Evolutionary conservation across 257 asterid genomes (phyloP).

Genomic region (Leonotis leonurus): DNA sequence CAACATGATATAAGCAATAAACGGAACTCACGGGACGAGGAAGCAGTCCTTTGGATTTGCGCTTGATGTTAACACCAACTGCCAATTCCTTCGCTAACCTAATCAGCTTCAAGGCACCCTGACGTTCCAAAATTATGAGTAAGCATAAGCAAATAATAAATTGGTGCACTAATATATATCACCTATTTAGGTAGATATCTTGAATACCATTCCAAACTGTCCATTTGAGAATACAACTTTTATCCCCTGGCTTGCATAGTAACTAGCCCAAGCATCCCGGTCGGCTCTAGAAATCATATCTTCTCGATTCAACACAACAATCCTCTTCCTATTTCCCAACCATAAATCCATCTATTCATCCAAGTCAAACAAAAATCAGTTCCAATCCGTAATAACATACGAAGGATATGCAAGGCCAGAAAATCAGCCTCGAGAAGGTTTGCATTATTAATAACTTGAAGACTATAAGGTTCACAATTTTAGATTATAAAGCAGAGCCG

Average conservation of each 20-base stretch:
- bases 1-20: conserved; percentile 2
- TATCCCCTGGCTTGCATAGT: conserved; percentile 77
- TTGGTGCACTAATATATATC: background rate
- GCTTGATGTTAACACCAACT: conserved; percentile 72
- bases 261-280: conserved; percentile 93
- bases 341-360: conserved; percentile 76
- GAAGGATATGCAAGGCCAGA: background rate
- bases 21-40: conserved; percentile 84
- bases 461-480: background rate
- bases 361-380: conserved; percentile 20
- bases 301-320: conserved; percentile 86
- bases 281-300: conserved; percentile 91
- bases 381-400: conserved; percentile 1
- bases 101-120: conserved; percentile 80
- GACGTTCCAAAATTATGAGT: conserved; percentile 23
- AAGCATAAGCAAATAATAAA: conserved; percentile 4
- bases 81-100: conserved; percentile 82
- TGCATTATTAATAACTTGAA: background rate
- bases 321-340: conserved; percentile 86
- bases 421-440: background rate
- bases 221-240: conserved; percentile 82
- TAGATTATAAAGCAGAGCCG: background rate
- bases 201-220: conserved; percentile 67
- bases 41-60: conserved; percentile 77
- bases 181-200: background rate